These are phyloP conservation scores for Alternaria ventricosa DNA, from an alignment of 2,329 filamentous ascomycete species.

Conservation along the genomic window DNA sequence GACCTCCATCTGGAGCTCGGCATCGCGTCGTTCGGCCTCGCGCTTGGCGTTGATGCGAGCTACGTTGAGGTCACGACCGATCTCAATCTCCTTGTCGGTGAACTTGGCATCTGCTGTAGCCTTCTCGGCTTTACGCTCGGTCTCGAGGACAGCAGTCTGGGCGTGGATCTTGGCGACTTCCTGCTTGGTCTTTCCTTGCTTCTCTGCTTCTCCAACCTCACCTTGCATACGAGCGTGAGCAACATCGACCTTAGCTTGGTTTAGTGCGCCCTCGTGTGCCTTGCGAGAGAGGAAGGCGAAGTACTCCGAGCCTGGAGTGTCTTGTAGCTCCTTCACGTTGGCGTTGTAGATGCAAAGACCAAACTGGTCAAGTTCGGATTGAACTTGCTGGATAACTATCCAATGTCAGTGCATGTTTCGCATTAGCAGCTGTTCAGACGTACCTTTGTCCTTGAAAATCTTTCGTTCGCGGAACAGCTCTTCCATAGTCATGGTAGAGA, in stretches of 20 bases:
- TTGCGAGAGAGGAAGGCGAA: conserved; percentile 83
- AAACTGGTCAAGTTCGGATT: conserved; percentile 80
- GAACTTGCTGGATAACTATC: conserved; percentile 66
- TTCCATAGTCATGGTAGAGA: conserved; percentile 91
- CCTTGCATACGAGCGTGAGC: conserved; percentile 67
- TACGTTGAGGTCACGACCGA: conserved; percentile 76
- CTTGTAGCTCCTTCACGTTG: conserved; percentile 86
- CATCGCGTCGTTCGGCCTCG: conserved; percentile 75
- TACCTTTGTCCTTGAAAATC: conserved; percentile 71
- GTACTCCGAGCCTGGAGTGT: conserved; percentile 81
- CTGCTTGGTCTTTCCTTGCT: conserved; percentile 80
- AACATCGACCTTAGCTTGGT: conserved; percentile 73
- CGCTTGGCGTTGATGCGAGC: conserved; percentile 76
- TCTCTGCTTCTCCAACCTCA: conserved; percentile 78
- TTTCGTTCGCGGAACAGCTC: conserved; percentile 83
- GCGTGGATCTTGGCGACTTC: conserved; percentile 89
- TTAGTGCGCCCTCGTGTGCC: conserved; percentile 83
- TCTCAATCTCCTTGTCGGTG: conserved; percentile 72
- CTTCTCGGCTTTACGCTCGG: conserved; percentile 82
- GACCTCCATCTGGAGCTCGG: conserved; percentile 79
- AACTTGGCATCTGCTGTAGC: conserved; percentile 79
- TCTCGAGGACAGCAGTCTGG: conserved; percentile 83
- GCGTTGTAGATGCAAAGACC: conserved; percentile 71
- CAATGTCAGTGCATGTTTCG: neutral
- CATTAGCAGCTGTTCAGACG: neutral